Conservation (phyloP, 495 filamentous ascomycete genomes). For the Aspergillus ellipticus region DNA sequence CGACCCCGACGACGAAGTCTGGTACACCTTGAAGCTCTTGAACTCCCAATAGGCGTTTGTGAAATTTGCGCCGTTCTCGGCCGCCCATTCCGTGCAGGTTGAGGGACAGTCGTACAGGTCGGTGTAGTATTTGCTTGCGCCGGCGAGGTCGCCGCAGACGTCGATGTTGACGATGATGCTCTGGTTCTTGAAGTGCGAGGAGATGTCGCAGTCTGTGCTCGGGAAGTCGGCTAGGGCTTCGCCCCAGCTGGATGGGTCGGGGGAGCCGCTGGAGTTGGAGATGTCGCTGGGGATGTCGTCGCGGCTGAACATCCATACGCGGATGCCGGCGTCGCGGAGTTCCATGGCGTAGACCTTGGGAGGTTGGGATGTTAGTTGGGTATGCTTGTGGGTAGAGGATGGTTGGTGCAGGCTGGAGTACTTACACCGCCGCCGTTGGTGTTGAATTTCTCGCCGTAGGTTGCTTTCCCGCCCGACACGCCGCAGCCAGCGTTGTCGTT, state of each 20-base stretch:
- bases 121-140: slow-evolving; percentile 29
- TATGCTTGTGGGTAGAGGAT: background rate
- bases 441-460: slow-evolving; percentile 43
- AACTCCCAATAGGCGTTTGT: slow-evolving; percentile 51
- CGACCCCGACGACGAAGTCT: slow-evolving; percentile 8
- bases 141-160: slow-evolving; percentile 43
- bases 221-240: slow-evolving; percentile 50
- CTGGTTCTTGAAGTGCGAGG: slow-evolving; percentile 45
- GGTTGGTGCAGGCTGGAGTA: background rate
- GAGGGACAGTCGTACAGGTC: slow-evolving; percentile 41
- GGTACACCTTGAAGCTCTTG: slow-evolving; percentile 43
- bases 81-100: slow-evolving; percentile 40
- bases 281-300: slow-evolving; percentile 38
- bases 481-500: slow-evolving; percentile 43
- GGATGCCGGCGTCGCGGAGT: slow-evolving; percentile 42
- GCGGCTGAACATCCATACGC: slow-evolving; percentile 48
- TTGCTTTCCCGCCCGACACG: slow-evolving; percentile 29
- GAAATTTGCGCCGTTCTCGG: slow-evolving; percentile 34
- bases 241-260: slow-evolving; percentile 48
- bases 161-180: slow-evolving; percentile 53
- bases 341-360: slow-evolving; percentile 45
- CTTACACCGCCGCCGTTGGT: slow-evolving; percentile 42
- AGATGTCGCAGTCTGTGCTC: slow-evolving; percentile 45
- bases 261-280: slow-evolving; percentile 17
- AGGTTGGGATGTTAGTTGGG: background rate